These are phyloP conservation scores for Bolboschoenus planiculmis DNA, from an alignment of 176 grass and related monocot genomes.

Conservation along the genomic window DNA sequence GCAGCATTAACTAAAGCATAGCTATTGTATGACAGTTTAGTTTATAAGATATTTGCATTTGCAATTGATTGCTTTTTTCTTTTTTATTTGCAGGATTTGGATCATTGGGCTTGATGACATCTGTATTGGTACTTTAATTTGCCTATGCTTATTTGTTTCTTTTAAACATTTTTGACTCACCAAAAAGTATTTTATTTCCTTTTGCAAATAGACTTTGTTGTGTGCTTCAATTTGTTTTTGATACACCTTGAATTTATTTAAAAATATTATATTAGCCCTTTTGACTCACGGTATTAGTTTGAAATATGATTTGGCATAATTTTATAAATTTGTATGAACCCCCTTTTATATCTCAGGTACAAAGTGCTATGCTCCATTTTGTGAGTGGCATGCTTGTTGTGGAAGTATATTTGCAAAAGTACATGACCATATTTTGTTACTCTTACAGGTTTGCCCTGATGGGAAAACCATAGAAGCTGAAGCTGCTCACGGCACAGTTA, in stretches of 20 bases:
- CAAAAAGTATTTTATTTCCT: neutral
- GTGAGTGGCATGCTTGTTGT: neutral
- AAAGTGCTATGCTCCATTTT: neutral
- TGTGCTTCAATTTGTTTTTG: neutral
- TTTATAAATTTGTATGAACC: neutral
- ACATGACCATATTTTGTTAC: neutral
- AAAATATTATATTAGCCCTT: neutral
- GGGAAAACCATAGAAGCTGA: conserved; percentile 98
- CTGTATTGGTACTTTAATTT: conserved; percentile 67
- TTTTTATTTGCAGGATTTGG: conserved; percentile 68
- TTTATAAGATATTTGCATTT: neutral
- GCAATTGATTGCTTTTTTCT: conserved; percentile 18
- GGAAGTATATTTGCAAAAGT: neutral
- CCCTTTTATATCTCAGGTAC: neutral
- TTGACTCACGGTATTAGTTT: neutral
- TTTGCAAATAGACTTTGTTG: neutral
- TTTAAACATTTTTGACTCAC: neutral
- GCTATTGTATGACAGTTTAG: neutral
- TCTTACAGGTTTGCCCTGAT: conserved; percentile 78
- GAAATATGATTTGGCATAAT: neutral
- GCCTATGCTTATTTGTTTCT: neutral
- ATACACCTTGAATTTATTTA: neutral
- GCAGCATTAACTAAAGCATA: neutral
- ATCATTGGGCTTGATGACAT: conserved; percentile 94
- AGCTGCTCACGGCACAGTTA: conserved; percentile 96